Evolutionary conservation across 306 rosid genomes (phyloP).

Genomic region (Trifolium dubium): DNA sequence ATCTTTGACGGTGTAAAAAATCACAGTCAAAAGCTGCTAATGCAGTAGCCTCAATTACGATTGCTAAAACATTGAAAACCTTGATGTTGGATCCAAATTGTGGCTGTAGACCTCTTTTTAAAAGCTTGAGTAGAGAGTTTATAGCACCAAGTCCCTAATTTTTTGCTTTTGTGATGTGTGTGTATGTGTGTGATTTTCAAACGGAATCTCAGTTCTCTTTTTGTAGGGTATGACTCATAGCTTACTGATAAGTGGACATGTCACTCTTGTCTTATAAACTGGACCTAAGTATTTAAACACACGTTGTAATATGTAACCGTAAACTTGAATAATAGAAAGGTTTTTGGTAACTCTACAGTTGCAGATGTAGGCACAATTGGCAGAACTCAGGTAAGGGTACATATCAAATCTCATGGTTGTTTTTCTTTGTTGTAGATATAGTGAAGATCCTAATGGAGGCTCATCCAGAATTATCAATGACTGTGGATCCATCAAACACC

Average conservation of each 20-base stretch:
- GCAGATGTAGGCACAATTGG: background rate
- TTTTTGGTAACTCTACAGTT: too few species aligned
- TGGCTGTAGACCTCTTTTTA: background rate
- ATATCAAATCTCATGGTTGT: background rate
- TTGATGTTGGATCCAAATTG: background rate
- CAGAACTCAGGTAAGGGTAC: too few species aligned
- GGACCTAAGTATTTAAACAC: background rate
- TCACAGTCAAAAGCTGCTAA: background rate
- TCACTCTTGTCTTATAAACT: background rate
- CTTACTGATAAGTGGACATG: background rate
- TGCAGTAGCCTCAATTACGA: background rate
- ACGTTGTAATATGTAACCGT: background rate
- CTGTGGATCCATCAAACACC: slow-evolving; percentile 89
- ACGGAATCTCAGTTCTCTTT: background rate
- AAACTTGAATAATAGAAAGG: background rate
- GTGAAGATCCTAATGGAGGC: slow-evolving; percentile 74
- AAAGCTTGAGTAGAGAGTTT: background rate
- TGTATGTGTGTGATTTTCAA: slow-evolving; percentile 3
- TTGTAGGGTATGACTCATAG: background rate
- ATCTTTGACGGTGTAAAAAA: background rate
- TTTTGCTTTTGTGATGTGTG: slow-evolving; percentile 23
- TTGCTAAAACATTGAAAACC: background rate
- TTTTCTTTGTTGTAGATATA: slow-evolving; percentile 59
- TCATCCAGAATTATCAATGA: slow-evolving; percentile 85
- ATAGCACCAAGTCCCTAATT: background rate